Conservation (phyloP, 2,329 filamentous ascomycete species). For the Nigrograna mackinnonii region DNA sequence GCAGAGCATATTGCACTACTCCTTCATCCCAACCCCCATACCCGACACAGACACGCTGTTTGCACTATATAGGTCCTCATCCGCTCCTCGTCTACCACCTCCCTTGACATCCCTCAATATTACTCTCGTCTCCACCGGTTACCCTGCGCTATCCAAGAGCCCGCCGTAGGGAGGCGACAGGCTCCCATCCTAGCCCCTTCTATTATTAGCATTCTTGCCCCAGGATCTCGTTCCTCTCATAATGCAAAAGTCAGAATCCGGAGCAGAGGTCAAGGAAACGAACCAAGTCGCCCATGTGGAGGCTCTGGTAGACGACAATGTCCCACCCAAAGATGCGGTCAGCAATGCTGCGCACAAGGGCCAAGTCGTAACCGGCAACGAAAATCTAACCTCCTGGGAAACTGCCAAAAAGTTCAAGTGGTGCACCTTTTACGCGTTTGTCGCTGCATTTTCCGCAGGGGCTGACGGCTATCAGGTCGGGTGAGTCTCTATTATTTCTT, state of each 20-base stretch:
- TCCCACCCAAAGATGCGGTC: conserved; percentile 2
- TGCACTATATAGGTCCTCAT: too few relatives aligned
- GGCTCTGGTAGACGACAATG: neutral
- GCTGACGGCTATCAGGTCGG: conserved; percentile 9
- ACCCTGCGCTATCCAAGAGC: too few relatives aligned
- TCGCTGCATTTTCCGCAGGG: conserved; percentile 2
- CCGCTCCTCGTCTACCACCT: too few relatives aligned
- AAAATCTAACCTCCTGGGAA: conserved; percentile 3
- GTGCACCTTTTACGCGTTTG: conserved; percentile 1
- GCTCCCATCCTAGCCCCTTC: too few relatives aligned
- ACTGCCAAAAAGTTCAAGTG: conserved; percentile 4
- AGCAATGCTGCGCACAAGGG: conserved; percentile 4
- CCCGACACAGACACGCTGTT: too few relatives aligned
- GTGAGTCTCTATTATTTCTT: conserved; percentile 8
- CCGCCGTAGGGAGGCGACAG: too few relatives aligned
- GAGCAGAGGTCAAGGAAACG: neutral
- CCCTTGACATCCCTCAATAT: too few relatives aligned
- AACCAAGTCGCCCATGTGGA: conserved; percentile 1
- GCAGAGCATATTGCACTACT: too few relatives aligned
- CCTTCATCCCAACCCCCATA: too few relatives aligned
- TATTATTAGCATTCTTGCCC: too few relatives aligned
- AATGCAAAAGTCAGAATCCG: neutral
- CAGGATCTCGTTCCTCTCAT: neutral
- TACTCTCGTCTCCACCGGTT: too few relatives aligned
- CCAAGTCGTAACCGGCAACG: conserved; percentile 3